Percentiles rank a stretch among this genome's conserved stretches.
These are phyloP conservation scores for Physcomitrium patens DNA, from an alignment of 225 moss, liverwort and hornwort genomes.

Conservation along the genomic window DNA sequence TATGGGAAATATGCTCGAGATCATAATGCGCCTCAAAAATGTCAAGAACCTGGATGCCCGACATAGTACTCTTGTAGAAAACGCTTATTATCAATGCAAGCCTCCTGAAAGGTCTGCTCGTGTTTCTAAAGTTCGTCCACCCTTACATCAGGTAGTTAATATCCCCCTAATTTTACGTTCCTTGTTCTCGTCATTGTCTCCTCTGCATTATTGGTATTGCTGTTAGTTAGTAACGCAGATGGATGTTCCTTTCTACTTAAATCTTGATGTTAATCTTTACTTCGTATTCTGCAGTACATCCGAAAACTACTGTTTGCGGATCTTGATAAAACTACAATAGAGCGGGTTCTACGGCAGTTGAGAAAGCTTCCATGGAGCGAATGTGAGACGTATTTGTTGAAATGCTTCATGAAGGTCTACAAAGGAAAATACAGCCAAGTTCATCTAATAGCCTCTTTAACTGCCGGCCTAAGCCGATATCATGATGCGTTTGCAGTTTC, in stretches of 20 bases:
- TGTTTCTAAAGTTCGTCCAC: slow-evolving; percentile 91
- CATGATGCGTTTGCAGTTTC: slow-evolving; percentile 97
- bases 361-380: slow-evolving; percentile 98
- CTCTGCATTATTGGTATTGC: not conserved
- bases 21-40: slow-evolving; percentile 97
- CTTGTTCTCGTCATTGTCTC: slow-evolving; percentile 20
- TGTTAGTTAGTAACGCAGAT: slow-evolving; percentile 22
- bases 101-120: slow-evolving; percentile 98
- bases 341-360: slow-evolving; percentile 90
- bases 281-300: slow-evolving; percentile 74
- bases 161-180: slow-evolving; percentile 19
- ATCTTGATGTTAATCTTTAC: slow-evolving; percentile 14
- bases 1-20: slow-evolving; percentile 99
- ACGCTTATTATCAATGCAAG: slow-evolving; percentile 98
- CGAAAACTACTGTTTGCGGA: slow-evolving; percentile 93
- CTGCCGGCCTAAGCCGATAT: slow-evolving; percentile 97
- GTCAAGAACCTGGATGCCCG: slow-evolving; percentile 99
- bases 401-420: slow-evolving; percentile 99
- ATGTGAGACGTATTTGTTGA: slow-evolving; percentile 83
- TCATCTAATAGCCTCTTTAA: slow-evolving; percentile 95
- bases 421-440: slow-evolving; percentile 99
- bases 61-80: slow-evolving; percentile 97
- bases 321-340: slow-evolving; percentile 96
- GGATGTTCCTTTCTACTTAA: not conserved
- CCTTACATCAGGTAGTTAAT: slow-evolving; percentile 76